Conservation (phyloP, 2,329 filamentous ascomycete species). For the Bipolaris sorokiniana region DNA sequence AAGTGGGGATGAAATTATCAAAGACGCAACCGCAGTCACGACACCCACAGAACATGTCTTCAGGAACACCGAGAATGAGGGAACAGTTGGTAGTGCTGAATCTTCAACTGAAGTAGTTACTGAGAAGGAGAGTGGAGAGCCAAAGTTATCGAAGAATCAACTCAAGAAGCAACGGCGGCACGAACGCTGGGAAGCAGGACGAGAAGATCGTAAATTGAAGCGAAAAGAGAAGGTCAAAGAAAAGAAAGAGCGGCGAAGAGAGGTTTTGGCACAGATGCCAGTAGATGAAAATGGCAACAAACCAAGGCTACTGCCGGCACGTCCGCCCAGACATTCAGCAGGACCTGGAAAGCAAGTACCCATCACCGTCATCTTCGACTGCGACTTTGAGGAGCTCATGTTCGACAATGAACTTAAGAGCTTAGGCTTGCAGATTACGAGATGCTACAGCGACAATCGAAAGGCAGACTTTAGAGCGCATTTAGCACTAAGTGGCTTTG, state of each 20-base stretch:
- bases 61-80: conserved; percentile 20
- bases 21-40: conserved; percentile 17
- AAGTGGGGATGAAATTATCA: conserved; percentile 14
- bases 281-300: conserved; percentile 29
- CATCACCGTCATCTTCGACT: conserved; percentile 84
- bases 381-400: conserved; percentile 92
- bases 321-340: conserved; percentile 28
- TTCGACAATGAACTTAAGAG: conserved; percentile 83
- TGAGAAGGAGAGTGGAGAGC: conserved; percentile 16
- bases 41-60: conserved; percentile 18
- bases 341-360: conserved; percentile 66
- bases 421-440: conserved; percentile 80
- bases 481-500: conserved; percentile 78
- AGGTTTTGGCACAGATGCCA: conserved; percentile 51
- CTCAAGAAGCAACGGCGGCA: conserved; percentile 77
- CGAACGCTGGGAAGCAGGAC: conserved; percentile 77
- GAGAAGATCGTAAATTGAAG: conserved; percentile 62
- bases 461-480: conserved; percentile 71
- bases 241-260: conserved; percentile 59
- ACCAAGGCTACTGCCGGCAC: conserved; percentile 23
- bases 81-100: conserved; percentile 9
- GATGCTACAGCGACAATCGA: conserved; percentile 88
- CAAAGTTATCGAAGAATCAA: conserved; percentile 79
- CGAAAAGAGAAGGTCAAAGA: conserved; percentile 63
- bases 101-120: conserved; percentile 6